Base-by-base conservation (phyloP, 768 basidiomycete species). In the Lyophyllum semitale region DNA sequence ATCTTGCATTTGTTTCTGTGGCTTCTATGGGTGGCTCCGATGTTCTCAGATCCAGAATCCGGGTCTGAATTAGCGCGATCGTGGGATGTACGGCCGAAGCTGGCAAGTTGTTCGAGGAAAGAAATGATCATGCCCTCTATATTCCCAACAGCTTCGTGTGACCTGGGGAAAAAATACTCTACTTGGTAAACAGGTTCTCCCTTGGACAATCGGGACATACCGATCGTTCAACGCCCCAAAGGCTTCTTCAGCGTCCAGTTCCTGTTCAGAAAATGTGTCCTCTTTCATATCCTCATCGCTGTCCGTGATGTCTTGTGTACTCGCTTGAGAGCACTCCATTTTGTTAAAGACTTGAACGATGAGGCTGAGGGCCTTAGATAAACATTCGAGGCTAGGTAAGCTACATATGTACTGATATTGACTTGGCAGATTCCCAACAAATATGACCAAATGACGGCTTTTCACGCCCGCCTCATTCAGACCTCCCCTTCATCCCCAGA, bases 91-190 rank as follows among this genome's bases (percentile, higher is more conserved):
- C 58, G 53, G 29, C 64, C 62, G 18, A 58, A 64, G 23, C 62
- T 60, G 8, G 69, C 66, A 3, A 77, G 63, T 51, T 77, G 75
- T 17, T 57, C 70, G 43, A 78, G 63, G 46, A 77, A 74, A 11
- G 67, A 68, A 17, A 72, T 45, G 0, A 73, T 66, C 62, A 77
- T 67, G 18, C 70, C 66, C 60, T 77, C 74, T 17, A 77, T 72
- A 11, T 64, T 54, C 15, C 60, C 40, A 18, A 68, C 53, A 15
- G 67, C 66, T 46, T 60, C 60, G 22, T 33, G 32, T 40, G 57
- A 42, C 40, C 61, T 62, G 40, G 22, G 29, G 42, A 40, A 48
- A 49, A 35, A n/a, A 30, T 38, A 41, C 46, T 25, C n/a, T 17
- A 13, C 15, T 52, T 29, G 47, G 48, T 41, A 22, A 26, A 47